phyloP scores from a whole-genome alignment of 495 filamentous ascomycete genomes.

The Penicillium nucicola region DNA sequence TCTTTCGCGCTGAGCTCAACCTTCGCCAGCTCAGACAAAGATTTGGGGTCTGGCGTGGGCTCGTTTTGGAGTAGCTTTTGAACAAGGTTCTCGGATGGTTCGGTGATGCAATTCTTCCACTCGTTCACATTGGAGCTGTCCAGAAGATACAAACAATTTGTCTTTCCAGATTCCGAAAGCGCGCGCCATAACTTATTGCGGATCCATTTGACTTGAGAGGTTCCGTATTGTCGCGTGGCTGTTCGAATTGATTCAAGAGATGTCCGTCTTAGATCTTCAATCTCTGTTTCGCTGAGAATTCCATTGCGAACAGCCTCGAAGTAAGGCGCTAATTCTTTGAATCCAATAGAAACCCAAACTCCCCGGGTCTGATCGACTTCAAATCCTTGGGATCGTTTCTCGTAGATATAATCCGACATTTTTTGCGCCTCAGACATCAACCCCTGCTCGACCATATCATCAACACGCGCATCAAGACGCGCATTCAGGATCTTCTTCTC shows the following conservation, averaged over 20 bases:
- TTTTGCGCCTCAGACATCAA: constrained; percentile 64
- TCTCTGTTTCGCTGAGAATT: constrained; percentile 30
- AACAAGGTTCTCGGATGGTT: constrained; percentile 61
- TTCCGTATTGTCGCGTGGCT: constrained; percentile 84
- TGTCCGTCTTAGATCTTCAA: constrained; percentile 37
- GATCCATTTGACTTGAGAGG: constrained; percentile 81
- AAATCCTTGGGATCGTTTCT: constrained; percentile 45
- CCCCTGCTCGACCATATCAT: constrained; percentile 75
- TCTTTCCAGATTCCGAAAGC: constrained; percentile 49
- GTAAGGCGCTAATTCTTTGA: constrained; percentile 80
- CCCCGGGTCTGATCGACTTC: constrained; percentile 69
- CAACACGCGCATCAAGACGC: constrained; percentile 73
- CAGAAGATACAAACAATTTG: constrained; percentile 63
- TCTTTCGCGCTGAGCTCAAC: constrained; percentile 52
- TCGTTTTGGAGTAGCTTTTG: constrained; percentile 53
- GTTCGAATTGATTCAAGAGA: constrained; percentile 62
- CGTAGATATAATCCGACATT: constrained; percentile 54
- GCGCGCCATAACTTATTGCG: constrained; percentile 71
- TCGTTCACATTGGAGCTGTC: constrained; percentile 62
- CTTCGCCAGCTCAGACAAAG: constrained; percentile 58
- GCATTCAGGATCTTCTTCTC: constrained; percentile 59
- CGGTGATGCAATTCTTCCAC: constrained; percentile 59
- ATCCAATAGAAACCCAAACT: constrained; percentile 95
- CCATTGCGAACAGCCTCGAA: constrained; percentile 48
- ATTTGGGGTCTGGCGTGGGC: constrained; percentile 56